Conservation (phyloP, 2,329 filamentous ascomycete genomes). For the Nemania sp. region DNA sequence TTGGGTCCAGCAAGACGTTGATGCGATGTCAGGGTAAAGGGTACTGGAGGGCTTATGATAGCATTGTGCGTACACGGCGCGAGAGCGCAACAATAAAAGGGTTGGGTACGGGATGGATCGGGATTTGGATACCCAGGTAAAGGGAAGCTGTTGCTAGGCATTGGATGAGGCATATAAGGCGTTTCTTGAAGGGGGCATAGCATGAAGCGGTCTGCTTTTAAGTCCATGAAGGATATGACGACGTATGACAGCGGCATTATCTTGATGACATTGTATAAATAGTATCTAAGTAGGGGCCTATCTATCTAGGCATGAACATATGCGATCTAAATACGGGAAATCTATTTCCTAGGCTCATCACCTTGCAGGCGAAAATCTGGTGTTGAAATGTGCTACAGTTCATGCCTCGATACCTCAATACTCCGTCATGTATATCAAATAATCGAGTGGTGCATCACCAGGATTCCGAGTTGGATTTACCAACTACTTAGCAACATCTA, state of each 20-base stretch:
- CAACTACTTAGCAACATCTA: constrained; percentile 8
- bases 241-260: constrained; percentile 11
- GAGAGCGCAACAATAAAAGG: neutral
- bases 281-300: constrained; percentile 7
- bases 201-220: constrained; percentile 6
- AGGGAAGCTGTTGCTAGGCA: constrained; percentile 16
- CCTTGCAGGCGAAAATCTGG: neutral
- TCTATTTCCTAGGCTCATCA: constrained; percentile 11
- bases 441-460: neutral
- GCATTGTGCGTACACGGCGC: neutral
- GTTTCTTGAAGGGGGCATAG: constrained; percentile 19
- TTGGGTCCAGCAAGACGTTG: constrained; percentile 45
- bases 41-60: neutral
- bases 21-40: neutral
- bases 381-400: constrained; percentile 10
- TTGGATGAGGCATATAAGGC: constrained; percentile 24
- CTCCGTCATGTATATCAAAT: neutral
- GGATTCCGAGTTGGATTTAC: neutral
- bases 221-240: constrained; percentile 11
- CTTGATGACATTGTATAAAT: constrained; percentile 23
- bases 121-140: constrained; percentile 7
- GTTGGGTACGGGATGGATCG: neutral
- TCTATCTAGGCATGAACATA: constrained; percentile 1
- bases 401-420: neutral
- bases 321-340: neutral